These are phyloP conservation scores for Metschnikowia vanudenii DNA, from an alignment of 805 yeast species.

Conservation along the genomic window DNA sequence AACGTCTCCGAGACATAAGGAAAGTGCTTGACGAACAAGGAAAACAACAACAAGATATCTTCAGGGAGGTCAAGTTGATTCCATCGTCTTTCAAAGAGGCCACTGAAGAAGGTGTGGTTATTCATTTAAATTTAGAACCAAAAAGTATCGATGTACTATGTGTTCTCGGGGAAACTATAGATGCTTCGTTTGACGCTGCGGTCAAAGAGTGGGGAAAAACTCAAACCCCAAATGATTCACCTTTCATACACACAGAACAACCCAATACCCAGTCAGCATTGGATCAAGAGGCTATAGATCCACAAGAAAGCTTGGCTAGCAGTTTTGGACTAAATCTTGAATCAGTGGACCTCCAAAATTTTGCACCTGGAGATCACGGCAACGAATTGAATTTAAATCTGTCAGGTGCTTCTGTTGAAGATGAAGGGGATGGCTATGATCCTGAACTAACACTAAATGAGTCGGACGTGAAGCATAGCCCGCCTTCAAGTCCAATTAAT, in stretches of 20 bases:
- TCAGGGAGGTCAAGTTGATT: constrained; percentile 7
- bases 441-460: constrained; percentile 20
- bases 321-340: constrained; percentile 27
- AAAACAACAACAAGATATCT: constrained; percentile 19
- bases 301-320: constrained; percentile 15
- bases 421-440: constrained; percentile 24
- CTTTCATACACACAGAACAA: neutral
- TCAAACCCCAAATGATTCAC: constrained; percentile 2
- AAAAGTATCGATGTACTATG: constrained; percentile 7
- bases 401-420: constrained; percentile 12
- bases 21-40: constrained; percentile 28
- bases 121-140: constrained; percentile 4
- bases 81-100: neutral
- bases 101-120: neutral
- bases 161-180: constrained; percentile 5
- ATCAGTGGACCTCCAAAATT: constrained; percentile 18
- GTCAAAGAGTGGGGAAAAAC: constrained; percentile 17
- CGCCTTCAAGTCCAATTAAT: constrained; percentile 13
- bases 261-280: neutral
- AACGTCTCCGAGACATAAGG: constrained; percentile 23
- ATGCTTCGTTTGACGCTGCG: constrained; percentile 10
- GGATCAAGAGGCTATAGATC: neutral
- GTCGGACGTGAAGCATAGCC: constrained; percentile 12
- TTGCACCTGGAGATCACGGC: constrained; percentile 8
- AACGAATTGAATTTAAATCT: constrained; percentile 1